Conservation (phyloP, 768 basidiomycete species). For the Ramaria sp. region DNA sequence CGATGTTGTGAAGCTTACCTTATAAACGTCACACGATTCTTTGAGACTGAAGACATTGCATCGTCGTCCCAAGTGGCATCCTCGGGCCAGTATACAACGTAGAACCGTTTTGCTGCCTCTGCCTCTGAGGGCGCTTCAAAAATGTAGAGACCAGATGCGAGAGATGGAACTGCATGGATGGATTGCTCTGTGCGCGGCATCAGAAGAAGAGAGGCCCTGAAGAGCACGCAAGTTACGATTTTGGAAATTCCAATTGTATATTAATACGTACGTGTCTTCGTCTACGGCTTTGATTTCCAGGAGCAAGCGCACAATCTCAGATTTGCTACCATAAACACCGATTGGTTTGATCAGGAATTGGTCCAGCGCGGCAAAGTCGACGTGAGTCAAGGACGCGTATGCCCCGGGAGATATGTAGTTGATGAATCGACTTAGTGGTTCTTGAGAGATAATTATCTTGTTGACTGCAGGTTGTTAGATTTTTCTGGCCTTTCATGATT, state of each 20-base stretch:
- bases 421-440: constrained; percentile 36
- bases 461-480: constrained; percentile 30
- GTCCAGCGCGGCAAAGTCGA: constrained; percentile 47
- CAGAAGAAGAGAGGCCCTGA: not conserved
- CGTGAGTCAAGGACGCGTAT: no score
- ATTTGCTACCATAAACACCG: constrained; percentile 48
- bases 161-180: constrained; percentile 10
- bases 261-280: constrained; percentile 30
- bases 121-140: constrained; percentile 16
- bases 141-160: constrained; percentile 44
- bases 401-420: constrained; percentile 41
- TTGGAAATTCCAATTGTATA: no score
- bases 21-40: constrained; percentile 54
- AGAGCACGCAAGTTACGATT: no score
- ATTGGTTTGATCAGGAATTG: constrained; percentile 33
- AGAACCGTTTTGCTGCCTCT: constrained; percentile 21
- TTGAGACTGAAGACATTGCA: constrained; percentile 30
- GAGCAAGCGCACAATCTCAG: constrained; percentile 39
- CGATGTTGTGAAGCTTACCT: constrained; percentile 25
- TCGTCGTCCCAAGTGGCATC: constrained; percentile 46
- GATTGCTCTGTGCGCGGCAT: not conserved
- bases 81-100: constrained; percentile 54
- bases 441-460: constrained; percentile 51
- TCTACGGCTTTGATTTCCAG: constrained; percentile 26
- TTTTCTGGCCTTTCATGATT: no score